Percentiles rank a stretch among this genome's conserved stretches.
Evolutionary conservation across 2,329 filamentous ascomycete genomes (phyloP).

Genomic region (Magnaporthiopsis poae): DNA sequence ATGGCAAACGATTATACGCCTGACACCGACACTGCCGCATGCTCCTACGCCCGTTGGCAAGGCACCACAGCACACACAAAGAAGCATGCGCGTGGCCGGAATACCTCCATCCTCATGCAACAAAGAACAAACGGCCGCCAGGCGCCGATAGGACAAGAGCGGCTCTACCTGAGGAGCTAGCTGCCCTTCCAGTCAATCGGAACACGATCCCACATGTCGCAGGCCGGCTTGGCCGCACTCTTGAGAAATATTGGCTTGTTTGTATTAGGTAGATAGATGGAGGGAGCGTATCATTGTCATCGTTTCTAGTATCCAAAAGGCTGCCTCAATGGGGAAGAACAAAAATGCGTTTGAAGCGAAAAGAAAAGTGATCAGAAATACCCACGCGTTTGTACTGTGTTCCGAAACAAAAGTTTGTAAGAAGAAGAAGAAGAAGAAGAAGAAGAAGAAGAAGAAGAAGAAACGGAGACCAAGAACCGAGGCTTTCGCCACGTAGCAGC

Average conservation of each 20-base stretch:
- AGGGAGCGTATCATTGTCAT: background rate
- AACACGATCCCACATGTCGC: background rate
- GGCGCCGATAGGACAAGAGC: background rate
- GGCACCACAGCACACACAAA: background rate
- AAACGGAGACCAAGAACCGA: background rate
- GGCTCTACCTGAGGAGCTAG: background rate
- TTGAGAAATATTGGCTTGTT: background rate
- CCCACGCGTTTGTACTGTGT: background rate
- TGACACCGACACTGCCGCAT: no score
- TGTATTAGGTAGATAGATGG: background rate
- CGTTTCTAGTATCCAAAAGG: background rate
- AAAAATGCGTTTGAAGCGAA: background rate
- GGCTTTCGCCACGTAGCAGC: no score
- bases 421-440: background rate
- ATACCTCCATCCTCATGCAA: background rate
- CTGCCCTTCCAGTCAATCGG: background rate
- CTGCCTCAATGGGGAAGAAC: background rate
- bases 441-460: background rate
- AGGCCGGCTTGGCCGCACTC: background rate
- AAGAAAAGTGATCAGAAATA: constrained; percentile 3
- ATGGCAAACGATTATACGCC: background rate
- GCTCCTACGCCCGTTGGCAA: background rate
- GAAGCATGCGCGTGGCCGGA: background rate
- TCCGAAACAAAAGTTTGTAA: background rate
- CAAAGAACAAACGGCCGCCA: background rate